phyloP scores from a whole-genome alignment of 257 asterid genomes.

The Cinchona pubescens region DNA sequence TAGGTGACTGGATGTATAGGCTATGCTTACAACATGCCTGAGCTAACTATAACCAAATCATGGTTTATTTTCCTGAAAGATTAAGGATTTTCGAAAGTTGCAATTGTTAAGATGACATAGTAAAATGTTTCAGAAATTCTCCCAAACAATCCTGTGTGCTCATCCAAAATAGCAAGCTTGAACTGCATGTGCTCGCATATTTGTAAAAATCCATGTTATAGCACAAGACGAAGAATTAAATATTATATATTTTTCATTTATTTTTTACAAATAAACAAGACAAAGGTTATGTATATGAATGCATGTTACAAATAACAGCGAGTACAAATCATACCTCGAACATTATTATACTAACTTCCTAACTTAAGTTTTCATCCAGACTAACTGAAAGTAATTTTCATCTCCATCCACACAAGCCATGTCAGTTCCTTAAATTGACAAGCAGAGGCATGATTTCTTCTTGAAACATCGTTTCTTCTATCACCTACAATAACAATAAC shows the following conservation, averaged over 20 bases:
- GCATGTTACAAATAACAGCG: neutral
- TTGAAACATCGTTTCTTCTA: conserved; percentile 14
- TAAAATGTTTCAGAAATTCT: too few relatives aligned
- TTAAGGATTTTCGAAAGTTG: too few relatives aligned
- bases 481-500: conserved; percentile 20
- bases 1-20: too few relatives aligned
- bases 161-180: neutral
- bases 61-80: too few relatives aligned
- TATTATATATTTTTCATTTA: neutral
- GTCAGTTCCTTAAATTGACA: conserved; percentile 20
- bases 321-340: conserved; percentile 9
- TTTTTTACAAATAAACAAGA: neutral
- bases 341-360: conserved; percentile 6
- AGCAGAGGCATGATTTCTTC: conserved; percentile 5
- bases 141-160: neutral
- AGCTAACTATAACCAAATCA: too few relatives aligned
- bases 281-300: neutral
- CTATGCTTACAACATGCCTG: too few relatives aligned
- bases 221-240: neutral
- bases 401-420: conserved; percentile 8
- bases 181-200: neutral
- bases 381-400: conserved; percentile 4
- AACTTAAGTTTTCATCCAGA: conserved; percentile 10
- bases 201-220: neutral
- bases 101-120: too few relatives aligned